A percentile compares a stretch with the other conserved stretches of the same genome.
phyloP scores from a whole-genome alignment of 768 basidiomycete species.

The Hypholoma fasciculare region DNA sequence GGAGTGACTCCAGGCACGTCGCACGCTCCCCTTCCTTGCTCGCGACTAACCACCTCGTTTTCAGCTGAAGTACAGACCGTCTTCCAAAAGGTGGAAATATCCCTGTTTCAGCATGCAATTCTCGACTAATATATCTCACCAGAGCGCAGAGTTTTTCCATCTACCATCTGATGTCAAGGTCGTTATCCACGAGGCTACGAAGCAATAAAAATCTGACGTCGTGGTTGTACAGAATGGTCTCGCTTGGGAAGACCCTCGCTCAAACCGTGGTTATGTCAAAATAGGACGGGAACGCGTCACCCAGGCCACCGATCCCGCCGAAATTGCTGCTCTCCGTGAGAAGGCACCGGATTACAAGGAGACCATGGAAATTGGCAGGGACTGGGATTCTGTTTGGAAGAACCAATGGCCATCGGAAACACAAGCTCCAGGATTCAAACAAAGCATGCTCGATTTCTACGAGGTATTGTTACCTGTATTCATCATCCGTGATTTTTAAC shows the following conservation, averaged over 20 bases:
- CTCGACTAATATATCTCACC: constrained; percentile 6
- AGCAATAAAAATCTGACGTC: not conserved
- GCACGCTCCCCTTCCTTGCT: not conserved
- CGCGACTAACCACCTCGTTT: not conserved
- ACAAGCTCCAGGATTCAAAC: constrained; percentile 66
- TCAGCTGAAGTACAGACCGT: constrained; percentile 52
- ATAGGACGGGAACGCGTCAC: constrained; percentile 84
- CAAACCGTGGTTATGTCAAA: constrained; percentile 83
- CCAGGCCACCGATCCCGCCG: constrained; percentile 64
- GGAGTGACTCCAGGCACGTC: constrained; percentile 55
- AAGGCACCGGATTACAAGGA: constrained; percentile 84
- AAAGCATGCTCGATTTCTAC: constrained; percentile 76
- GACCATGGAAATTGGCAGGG: constrained; percentile 86
- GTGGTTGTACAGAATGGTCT: constrained; percentile 48
- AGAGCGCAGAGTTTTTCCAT: constrained; percentile 80
- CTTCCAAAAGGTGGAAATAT: constrained; percentile 58
- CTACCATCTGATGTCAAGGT: constrained; percentile 67
- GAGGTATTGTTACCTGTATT: constrained; percentile 38
- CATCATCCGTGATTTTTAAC: not conserved
- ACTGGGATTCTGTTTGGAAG: constrained; percentile 75
- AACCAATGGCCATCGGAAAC: constrained; percentile 78
- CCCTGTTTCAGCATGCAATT: not conserved
- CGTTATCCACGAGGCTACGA: not conserved
- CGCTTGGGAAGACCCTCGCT: constrained; percentile 83
- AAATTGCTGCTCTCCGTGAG: constrained; percentile 72